Evolutionary conservation across 768 basidiomycete genomes (phyloP).

Genomic region (Serendipita sp.): DNA sequence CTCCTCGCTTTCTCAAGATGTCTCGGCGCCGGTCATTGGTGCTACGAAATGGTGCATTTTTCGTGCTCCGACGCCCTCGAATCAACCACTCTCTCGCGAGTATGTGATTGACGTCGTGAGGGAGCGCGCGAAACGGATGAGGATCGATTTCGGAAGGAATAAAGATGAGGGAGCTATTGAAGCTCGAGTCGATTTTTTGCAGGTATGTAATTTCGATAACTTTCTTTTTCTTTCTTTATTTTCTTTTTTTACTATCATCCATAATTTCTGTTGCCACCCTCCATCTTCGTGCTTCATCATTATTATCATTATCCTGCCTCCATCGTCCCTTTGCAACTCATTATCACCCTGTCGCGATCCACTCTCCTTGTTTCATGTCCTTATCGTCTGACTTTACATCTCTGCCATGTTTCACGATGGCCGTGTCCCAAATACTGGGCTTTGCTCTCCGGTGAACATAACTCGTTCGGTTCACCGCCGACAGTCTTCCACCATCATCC

Average conservation of each 20-base stretch:
- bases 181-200: conserved; percentile 43
- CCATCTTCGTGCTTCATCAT: not conserved
- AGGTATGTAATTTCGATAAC: conserved; percentile 26
- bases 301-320: too few relatives aligned
- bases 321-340: too few relatives aligned
- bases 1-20: conserved; percentile 21
- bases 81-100: conserved; percentile 24
- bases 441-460: too few relatives aligned
- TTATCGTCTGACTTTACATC: too few relatives aligned
- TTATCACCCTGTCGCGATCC: not conserved
- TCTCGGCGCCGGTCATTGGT: conserved; percentile 34
- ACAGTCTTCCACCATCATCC: not conserved
- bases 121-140: conserved; percentile 58
- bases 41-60: conserved; percentile 85
- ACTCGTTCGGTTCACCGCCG: not conserved
- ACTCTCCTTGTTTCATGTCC: not conserved
- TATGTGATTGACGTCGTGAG: conserved; percentile 45
- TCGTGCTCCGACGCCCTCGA: conserved; percentile 25
- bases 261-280: not conserved
- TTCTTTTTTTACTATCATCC: not conserved
- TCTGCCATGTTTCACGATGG: too few relatives aligned
- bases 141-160: conserved; percentile 19
- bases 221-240: conserved; percentile 3
- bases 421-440: too few relatives aligned
- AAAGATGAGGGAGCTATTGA: not conserved